A percentile compares a stretch with the other conserved stretches of the same genome.
phyloP scores from a whole-genome alignment of 1,139 yeast species.

The Debaryomyces fabryi region DNA sequence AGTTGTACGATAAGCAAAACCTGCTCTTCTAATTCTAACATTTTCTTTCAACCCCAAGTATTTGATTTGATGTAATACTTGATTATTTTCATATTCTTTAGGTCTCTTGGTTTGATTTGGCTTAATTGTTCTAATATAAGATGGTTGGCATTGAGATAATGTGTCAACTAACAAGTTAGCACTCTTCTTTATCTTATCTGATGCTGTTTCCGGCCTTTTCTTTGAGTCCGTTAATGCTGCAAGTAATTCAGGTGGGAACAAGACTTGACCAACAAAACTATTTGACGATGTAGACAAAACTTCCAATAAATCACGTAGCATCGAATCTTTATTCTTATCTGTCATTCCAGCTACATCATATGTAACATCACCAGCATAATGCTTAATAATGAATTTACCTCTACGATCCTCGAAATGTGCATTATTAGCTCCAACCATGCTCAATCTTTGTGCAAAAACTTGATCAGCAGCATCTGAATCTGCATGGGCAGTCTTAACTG shows the following conservation, averaged over 20 bases:
- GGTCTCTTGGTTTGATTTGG: slow-evolving; percentile 96
- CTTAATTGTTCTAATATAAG: slow-evolving; percentile 96
- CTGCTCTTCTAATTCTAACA: slow-evolving; percentile 97
- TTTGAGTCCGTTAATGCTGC: slow-evolving; percentile 71
- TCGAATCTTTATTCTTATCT: slow-evolving; percentile 94
- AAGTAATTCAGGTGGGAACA: slow-evolving; percentile 72
- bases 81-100: slow-evolving; percentile 82
- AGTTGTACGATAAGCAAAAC: slow-evolving; percentile 96
- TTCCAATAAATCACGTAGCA: slow-evolving; percentile 85
- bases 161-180: slow-evolving; percentile 93
- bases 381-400: slow-evolving; percentile 86
- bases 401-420: slow-evolving; percentile 90
- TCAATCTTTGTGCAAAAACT: slow-evolving; percentile 89
- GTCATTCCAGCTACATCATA: slow-evolving; percentile 92
- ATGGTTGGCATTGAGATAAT: slow-evolving; percentile 85
- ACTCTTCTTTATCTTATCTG: slow-evolving; percentile 89
- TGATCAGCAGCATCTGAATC: slow-evolving; percentile 97
- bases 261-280: slow-evolving; percentile 55
- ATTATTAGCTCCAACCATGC: slow-evolving; percentile 75
- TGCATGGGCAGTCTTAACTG: slow-evolving; percentile 98
- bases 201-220: slow-evolving; percentile 94
- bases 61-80: slow-evolving; percentile 93
- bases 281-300: slow-evolving; percentile 73
- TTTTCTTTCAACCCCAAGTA: slow-evolving; percentile 96
- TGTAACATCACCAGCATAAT: slow-evolving; percentile 98